A percentile compares a stretch with the other conserved stretches of the same genome.
Conservation (phyloP, 257 asterid genomes). For the Perilla frutescens region DNA sequence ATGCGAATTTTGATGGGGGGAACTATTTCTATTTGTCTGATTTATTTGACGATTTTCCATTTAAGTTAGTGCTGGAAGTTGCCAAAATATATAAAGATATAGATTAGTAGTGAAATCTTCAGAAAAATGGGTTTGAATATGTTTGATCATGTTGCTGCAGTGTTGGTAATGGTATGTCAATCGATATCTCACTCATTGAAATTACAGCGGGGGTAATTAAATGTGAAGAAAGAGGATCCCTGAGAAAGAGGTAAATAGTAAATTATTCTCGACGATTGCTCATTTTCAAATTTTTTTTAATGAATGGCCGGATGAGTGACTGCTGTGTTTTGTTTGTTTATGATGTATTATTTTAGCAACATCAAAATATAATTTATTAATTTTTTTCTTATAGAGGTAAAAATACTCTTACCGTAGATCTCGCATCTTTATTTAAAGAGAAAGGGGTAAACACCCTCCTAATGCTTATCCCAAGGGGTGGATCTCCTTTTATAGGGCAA, state of each 20-base stretch:
- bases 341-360: no score
- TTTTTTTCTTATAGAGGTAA: no score
- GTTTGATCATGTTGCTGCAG: slow-evolving; percentile 45
- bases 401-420: no score
- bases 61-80: neutral
- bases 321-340: no score
- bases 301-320: no score
- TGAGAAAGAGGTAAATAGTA: slow-evolving; percentile 61
- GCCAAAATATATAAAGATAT: neutral
- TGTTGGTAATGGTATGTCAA: slow-evolving; percentile 37
- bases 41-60: neutral
- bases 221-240: slow-evolving; percentile 43
- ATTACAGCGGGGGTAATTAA: slow-evolving; percentile 47
- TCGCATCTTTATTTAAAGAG: no score
- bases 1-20: neutral
- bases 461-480: no score
- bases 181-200: slow-evolving; percentile 48
- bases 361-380: no score
- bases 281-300: slow-evolving; percentile 5
- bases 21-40: neutral
- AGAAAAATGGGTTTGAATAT: neutral
- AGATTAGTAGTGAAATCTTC: no score
- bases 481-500: no score
- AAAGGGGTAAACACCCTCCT: no score
- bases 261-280: slow-evolving; percentile 18